Base-by-base conservation (phyloP, 768 basidiomycete species). In the Tephrocybe sp. region DNA sequence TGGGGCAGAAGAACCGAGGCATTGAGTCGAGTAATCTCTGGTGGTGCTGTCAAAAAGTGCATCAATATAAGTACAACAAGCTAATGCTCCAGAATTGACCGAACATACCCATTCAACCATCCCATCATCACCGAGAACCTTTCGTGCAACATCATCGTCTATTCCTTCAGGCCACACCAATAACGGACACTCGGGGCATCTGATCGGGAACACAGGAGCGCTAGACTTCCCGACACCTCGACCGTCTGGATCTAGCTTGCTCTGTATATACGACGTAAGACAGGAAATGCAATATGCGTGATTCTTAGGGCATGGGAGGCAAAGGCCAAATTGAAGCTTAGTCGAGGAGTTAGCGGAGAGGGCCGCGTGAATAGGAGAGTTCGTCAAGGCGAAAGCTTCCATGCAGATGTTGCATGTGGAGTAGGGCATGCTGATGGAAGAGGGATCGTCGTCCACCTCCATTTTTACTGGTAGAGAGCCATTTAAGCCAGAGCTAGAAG, bases 231-330 rank as follows among this genome's bases (percentile, higher is more conserved):
- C 64, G 19, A 37, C 50, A 1, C 66, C 64, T 8, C 54, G 56
- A 4, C 62, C 69, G 15, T 66, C 64, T 1, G 70, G 69, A 43
- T 67, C 66, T 2, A 72, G 51, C 50, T 69, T 72, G 42, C 56
- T 64, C 33, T 60, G 50, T 34, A 72, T 69, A 50, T 72, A 72
- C 1, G 53, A 53, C 10, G 57, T 56, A 4, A 72, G 55, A 39
- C 71, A 72, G 3, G 62, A 61, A 12, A 66, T 60, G 49, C 71
- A 72, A 50, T 72, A 72, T 7, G 60, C 45, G 47, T 72, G 71
- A 6, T 60, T 56, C 21, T 52, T 41, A 4, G 69, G 69, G 50
- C 71, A 72, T 5, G 71, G 68, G 4, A 71, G 59, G 5, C 57
- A 47, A 2, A 69, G 50, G 2, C 71, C 71, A 39, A 69, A 72